These are phyloP conservation scores for Nepenthes gracilis DNA, from an alignment of 148 eudicot species.

Conservation along the genomic window DNA sequence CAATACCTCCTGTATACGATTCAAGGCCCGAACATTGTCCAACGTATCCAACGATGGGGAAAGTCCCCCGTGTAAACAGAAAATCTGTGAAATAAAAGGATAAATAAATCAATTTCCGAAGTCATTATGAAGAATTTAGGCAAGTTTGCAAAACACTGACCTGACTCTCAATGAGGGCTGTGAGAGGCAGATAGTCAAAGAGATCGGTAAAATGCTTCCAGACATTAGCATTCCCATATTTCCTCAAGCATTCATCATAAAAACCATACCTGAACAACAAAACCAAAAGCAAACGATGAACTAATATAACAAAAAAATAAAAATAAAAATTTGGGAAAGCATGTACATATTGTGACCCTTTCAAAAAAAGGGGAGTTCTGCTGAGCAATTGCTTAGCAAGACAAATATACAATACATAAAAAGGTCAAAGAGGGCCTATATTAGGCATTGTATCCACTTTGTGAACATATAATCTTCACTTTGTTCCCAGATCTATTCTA, in stretches of 20 bases:
- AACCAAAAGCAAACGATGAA: neutral
- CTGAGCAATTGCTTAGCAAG: no score
- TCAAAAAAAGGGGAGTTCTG: no score
- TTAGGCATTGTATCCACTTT: no score
- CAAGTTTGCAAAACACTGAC: slow-evolving; percentile 18
- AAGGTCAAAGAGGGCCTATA: no score
- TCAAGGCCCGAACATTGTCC: slow-evolving; percentile 67
- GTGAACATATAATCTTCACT: no score
- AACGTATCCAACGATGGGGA: slow-evolving; percentile 73
- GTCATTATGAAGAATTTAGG: neutral
- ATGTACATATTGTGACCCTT: neutral
- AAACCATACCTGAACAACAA: slow-evolving; percentile 70
- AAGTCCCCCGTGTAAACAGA: slow-evolving; percentile 80
- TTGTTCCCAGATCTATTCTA: no score
- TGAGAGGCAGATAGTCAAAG: slow-evolving; percentile 94
- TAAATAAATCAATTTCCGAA: neutral
- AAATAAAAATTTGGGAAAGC: neutral
- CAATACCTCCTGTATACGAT: slow-evolving; percentile 69
- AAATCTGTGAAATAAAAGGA: slow-evolving; percentile 21
- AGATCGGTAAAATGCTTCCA: slow-evolving; percentile 98
- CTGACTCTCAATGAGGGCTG: slow-evolving; percentile 89
- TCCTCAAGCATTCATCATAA: slow-evolving; percentile 98
- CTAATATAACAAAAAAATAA: neutral
- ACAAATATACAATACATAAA: no score
- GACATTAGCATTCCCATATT: slow-evolving; percentile 97